Evolutionary conservation across 331 rosid species (phyloP).

Genomic region (Rosa hybrid): DNA sequence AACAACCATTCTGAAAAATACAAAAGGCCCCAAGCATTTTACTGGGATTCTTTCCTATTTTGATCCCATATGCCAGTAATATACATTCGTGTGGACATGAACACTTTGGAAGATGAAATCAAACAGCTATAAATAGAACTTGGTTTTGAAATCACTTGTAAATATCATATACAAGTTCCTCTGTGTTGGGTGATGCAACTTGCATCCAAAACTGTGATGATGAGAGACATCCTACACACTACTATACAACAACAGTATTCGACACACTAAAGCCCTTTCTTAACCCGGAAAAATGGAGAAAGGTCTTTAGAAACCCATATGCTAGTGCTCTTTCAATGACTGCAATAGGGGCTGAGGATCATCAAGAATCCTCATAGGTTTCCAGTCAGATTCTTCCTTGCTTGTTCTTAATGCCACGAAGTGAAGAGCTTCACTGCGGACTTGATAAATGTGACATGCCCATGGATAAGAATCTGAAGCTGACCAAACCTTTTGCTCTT

Average conservation of each 20-base stretch:
- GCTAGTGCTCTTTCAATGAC: slow-evolving; percentile 23
- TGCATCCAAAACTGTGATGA: slow-evolving; percentile 4
- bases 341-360: slow-evolving; percentile 41
- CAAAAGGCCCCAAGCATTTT: background rate
- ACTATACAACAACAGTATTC: background rate
- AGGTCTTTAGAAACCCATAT: background rate
- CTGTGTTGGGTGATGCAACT: background rate
- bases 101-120: background rate
- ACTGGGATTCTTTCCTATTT: background rate
- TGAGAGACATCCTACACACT: background rate
- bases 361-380: slow-evolving; percentile 72
- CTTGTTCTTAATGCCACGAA: slow-evolving; percentile 72
- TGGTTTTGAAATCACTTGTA: background rate
- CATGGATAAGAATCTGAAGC: slow-evolving; percentile 88
- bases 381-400: slow-evolving; percentile 77
- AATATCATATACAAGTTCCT: background rate
- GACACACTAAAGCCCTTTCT: background rate
- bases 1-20: background rate
- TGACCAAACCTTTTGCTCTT: slow-evolving; percentile 84
- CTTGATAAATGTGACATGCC: slow-evolving; percentile 84
- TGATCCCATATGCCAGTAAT: background rate
- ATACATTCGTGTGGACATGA: background rate
- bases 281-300: background rate
- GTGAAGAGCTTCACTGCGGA: slow-evolving; percentile 85
- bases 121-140: background rate